These are phyloP conservation scores for Narthecium ossifragum DNA, from an alignment of 106 monocot species.

Conservation along the genomic window DNA sequence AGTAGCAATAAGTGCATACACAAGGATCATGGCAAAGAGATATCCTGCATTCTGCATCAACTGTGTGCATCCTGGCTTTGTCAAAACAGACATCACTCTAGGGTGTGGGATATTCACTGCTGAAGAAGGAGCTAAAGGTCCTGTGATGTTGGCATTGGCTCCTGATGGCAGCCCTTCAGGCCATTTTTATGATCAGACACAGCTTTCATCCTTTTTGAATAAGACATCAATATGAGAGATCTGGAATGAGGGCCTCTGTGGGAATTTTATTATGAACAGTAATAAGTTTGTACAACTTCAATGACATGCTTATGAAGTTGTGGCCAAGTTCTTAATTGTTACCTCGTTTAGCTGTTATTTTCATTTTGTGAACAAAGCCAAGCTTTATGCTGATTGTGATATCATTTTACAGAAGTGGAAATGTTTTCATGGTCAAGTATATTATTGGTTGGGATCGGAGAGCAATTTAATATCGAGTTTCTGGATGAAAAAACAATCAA, in stretches of 20 bases:
- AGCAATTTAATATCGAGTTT: no score
- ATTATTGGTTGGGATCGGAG: no score
- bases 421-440: no score
- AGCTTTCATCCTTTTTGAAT: constrained; percentile 6
- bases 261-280: no score
- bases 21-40: constrained; percentile 21
- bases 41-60: constrained; percentile 16
- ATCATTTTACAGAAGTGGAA: no score
- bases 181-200: constrained; percentile 20
- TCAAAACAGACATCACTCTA: constrained; percentile 25
- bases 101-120: constrained; percentile 13
- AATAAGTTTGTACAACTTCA: no score
- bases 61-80: constrained; percentile 32
- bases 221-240: neutral
- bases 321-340: no score
- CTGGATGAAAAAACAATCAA: no score
- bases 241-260: neutral
- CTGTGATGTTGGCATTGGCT: constrained; percentile 31
- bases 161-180: constrained; percentile 33
- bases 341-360: no score
- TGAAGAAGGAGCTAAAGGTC: constrained; percentile 25
- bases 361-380: no score
- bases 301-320: no score
- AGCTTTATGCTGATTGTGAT: no score
- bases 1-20: constrained; percentile 15